Conservation (phyloP, 2,329 filamentous ascomycete species). For the Fusarium poae region DNA sequence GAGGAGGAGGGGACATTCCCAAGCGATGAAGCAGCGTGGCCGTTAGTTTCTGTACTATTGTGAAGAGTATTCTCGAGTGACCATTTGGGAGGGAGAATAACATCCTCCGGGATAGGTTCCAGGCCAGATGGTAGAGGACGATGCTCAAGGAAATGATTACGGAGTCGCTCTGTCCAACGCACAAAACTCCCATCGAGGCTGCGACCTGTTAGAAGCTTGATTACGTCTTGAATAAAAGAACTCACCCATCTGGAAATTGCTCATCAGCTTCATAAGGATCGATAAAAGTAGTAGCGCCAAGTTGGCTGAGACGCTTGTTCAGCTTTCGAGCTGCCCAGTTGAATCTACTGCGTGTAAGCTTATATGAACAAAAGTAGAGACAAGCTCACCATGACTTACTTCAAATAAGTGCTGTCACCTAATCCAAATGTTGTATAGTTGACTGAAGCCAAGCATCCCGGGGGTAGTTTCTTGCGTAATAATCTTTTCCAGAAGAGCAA, state of each 20-base stretch:
- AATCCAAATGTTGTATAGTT: conserved; percentile 89
- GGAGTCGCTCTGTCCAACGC: conserved; percentile 79
- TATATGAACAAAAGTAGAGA: background rate
- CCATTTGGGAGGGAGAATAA: conserved; percentile 81
- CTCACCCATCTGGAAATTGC: conserved; percentile 90
- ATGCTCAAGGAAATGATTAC: conserved; percentile 72
- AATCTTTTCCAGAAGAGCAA: conserved; percentile 87
- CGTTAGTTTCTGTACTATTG: conserved; percentile 18
- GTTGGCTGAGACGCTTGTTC: conserved; percentile 83
- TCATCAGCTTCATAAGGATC: conserved; percentile 90
- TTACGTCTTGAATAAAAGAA: conserved; percentile 12
- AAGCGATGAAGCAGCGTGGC: conserved; percentile 19
- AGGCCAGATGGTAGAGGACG: conserved; percentile 78
- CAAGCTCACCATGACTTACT: conserved; percentile 65
- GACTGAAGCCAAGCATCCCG: conserved; percentile 75
- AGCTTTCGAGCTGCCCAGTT: conserved; percentile 95
- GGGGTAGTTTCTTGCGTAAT: conserved; percentile 80
- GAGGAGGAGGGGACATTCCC: conserved; percentile 49
- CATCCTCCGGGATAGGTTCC: conserved; percentile 78
- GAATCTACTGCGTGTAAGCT: conserved; percentile 67
- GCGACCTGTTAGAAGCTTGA: conserved; percentile 4
- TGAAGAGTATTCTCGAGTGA: conserved; percentile 47
- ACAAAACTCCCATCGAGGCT: conserved; percentile 87
- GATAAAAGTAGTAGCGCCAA: conserved; percentile 83
- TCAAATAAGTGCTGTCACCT: conserved; percentile 93